These are phyloP conservation scores for Fusarium secorum DNA, from an alignment of 2,329 filamentous ascomycete species.

Conservation along the genomic window DNA sequence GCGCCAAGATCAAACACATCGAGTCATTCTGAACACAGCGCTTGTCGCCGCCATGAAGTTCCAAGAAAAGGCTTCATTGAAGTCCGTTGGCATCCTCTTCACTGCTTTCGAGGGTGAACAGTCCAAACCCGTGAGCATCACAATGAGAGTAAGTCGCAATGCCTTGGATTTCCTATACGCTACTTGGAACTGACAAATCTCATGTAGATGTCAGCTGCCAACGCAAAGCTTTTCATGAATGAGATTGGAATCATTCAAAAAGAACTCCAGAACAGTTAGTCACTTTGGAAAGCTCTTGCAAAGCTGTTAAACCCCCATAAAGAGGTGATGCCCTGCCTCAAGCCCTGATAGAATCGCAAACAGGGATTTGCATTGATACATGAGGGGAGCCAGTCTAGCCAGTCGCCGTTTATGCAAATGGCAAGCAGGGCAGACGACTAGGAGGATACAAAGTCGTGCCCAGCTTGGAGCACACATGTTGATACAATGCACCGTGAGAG, in stretches of 20 bases:
- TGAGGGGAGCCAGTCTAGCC: constrained; percentile 10
- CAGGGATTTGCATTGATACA: constrained; percentile 13
- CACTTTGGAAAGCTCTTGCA: constrained; percentile 1
- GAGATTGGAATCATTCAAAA: constrained; percentile 60
- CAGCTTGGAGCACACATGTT: constrained; percentile 32
- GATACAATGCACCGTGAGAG: constrained; percentile 17
- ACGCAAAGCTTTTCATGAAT: constrained; percentile 60
- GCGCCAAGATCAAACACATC: constrained; percentile 87
- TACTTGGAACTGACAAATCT: constrained; percentile 5
- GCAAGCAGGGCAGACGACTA: constrained; percentile 8
- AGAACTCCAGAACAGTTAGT: constrained; percentile 55
- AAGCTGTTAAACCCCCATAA: constrained; percentile 15
- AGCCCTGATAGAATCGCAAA: constrained; percentile 14
- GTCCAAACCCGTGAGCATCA: constrained; percentile 64
- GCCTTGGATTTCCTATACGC: background rate
- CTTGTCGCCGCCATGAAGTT: constrained; percentile 82
- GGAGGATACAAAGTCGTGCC: constrained; percentile 30
- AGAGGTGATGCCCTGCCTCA: constrained; percentile 13
- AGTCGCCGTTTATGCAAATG: constrained; percentile 9
- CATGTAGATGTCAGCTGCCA: constrained; percentile 60
- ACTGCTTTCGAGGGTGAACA: constrained; percentile 67
- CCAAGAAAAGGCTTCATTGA: constrained; percentile 76
- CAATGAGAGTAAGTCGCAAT: constrained; percentile 62
- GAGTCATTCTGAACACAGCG: constrained; percentile 85
- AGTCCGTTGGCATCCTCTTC: constrained; percentile 73